A percentile compares a stretch with the other conserved stretches of the same genome.
Evolutionary conservation across 78 protist genomes (phyloP).

Genomic region (Cyanophora paradoxa): DNA sequence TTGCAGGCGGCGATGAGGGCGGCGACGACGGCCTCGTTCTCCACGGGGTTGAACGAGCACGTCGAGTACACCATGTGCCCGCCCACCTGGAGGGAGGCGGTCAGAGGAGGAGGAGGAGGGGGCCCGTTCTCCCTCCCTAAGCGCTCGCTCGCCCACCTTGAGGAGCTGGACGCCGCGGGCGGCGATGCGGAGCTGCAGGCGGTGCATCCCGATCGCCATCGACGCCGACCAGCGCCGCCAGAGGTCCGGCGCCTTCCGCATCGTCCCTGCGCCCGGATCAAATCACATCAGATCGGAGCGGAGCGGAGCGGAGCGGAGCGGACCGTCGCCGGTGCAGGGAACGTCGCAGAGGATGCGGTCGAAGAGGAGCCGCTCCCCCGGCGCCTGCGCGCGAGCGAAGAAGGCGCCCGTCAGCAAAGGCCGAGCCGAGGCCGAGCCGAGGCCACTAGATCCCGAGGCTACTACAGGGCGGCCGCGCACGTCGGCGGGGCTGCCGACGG

Average conservation of each 20-base stretch:
- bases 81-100: slow-evolving; percentile 75
- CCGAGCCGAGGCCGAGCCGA: not conserved
- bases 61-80: slow-evolving; percentile 95
- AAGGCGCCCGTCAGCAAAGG: not conserved
- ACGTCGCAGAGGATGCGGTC: slow-evolving; percentile 57
- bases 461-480: not conserved
- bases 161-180: slow-evolving; percentile 61
- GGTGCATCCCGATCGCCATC: slow-evolving; percentile 43
- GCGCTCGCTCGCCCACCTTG: slow-evolving; percentile 52
- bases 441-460: not conserved
- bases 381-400: too few relatives aligned
- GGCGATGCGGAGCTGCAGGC: not conserved
- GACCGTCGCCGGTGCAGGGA: slow-evolving; percentile 63
- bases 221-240: slow-evolving; percentile 75
- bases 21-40: slow-evolving; percentile 95
- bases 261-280: slow-evolving; percentile 80
- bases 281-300: not conserved
- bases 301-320: slow-evolving; percentile 27
- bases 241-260: slow-evolving; percentile 73
- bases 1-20: slow-evolving; percentile 48
- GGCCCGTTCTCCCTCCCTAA: too few relatives aligned
- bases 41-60: slow-evolving; percentile 95
- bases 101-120: too few relatives aligned
- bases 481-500: too few relatives aligned
- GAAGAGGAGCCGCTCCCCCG: slow-evolving; percentile 7